Base-by-base conservation (phyloP, 768 basidiomycete genomes). In the Collybia nuda region DNA sequence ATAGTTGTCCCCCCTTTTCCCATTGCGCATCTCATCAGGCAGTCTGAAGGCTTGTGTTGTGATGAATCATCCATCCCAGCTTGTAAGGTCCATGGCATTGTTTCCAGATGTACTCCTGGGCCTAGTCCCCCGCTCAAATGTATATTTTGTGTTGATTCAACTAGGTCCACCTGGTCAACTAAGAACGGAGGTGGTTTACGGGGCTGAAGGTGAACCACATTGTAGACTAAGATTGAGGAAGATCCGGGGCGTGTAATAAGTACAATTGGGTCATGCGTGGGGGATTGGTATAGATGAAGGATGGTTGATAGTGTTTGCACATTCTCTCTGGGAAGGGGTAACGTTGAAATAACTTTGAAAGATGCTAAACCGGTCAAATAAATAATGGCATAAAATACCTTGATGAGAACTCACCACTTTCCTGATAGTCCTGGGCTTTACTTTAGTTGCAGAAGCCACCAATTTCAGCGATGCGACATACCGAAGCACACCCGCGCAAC, bases 381-480 rank as follows among this genome's bases (percentile, higher is more conserved):
- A 36, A 39, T 29, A 18, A 38, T 21, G 21, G 23, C 18, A 45
- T 36, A 14, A 26, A 26, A 7, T 26, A 7, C 17, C 28, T 44
- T 21, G 21, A 36, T 23, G 39, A 26, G 4, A 11, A 60, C 84
- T 61, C 61, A 89, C 89, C 76, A 63, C 86, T 89, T 58, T 90
- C 85, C 57, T 82, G 84, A 60, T 83, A 90, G 62, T 90, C 89
- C 88, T 90, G 42, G 17, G 3, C 26, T 39, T 11, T 21, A 29
- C 26, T 2, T 45, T 11, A 41, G 29, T 42, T 48, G 5, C 44
- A 28, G 19, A 40, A 14, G 14, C 23, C 6, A 24, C 19, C 21
- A 18, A 29, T 40, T 37, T 7, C 37, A 15, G 24, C 8, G 9
- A 43, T 19, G 3, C 18, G 26, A 65, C 82, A 26, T 65, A 89